Conservation (phyloP, 2,329 filamentous ascomycete genomes). For the Stemphylium vesicarium region DNA sequence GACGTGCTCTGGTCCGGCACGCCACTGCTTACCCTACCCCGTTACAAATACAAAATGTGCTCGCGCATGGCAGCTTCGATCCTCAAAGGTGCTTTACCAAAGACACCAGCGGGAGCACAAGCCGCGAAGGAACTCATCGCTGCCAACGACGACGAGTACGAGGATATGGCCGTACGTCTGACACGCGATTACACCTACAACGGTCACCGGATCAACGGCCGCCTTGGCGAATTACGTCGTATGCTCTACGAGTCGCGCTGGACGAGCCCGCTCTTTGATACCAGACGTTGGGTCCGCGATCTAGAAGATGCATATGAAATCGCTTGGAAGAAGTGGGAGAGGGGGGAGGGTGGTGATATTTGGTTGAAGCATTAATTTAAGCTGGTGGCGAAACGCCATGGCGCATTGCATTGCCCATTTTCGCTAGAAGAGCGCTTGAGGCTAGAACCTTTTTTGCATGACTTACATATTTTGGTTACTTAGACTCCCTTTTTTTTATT, state of each 20-base stretch:
- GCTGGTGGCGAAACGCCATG: too few relatives aligned
- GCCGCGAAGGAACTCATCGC: constrained; percentile 81
- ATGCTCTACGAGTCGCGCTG: constrained; percentile 84
- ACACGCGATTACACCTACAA: constrained; percentile 41
- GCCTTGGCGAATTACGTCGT: constrained; percentile 78
- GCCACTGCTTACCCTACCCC: constrained; percentile 84
- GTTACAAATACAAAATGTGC: constrained; percentile 98
- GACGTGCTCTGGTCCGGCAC: constrained; percentile 97
- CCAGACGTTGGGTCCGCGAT: constrained; percentile 86
- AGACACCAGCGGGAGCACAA: constrained; percentile 66
- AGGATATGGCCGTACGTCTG: constrained; percentile 60
- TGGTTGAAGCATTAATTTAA: constrained; percentile 66
- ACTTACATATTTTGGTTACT: too few relatives aligned
- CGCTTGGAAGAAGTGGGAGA: constrained; percentile 88
- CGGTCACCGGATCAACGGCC: constrained; percentile 57
- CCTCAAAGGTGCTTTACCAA: constrained; percentile 84
- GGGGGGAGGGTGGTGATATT: constrained; percentile 88
- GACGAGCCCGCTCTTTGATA: constrained; percentile 89
- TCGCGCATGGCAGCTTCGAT: constrained; percentile 97
- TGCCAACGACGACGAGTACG: constrained; percentile 79
- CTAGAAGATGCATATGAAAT: constrained; percentile 86
- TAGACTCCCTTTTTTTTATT: background rate
- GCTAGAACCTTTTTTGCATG: too few relatives aligned
- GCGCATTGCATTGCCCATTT: too few relatives aligned
- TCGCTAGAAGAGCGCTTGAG: constrained; percentile 4